Evolutionary conservation across 2,329 filamentous ascomycete species (phyloP).

Genomic region (Hypoxylon rubiginosum): DNA sequence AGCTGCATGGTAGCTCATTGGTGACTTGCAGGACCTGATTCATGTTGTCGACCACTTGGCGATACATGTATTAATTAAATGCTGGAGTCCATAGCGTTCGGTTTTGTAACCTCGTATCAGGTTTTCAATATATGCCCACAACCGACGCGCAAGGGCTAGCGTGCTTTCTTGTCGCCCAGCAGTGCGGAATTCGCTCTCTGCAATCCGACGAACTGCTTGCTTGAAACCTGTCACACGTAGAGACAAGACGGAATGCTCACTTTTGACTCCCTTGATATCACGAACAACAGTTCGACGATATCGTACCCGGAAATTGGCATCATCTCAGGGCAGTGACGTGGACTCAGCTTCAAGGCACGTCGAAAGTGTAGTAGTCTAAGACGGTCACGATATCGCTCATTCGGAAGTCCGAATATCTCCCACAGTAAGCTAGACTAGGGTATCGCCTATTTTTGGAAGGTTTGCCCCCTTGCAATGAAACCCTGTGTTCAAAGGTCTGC

Average conservation of each 20-base stretch:
- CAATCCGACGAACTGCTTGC: conserved; percentile 22
- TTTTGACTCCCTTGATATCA: conserved; percentile 10
- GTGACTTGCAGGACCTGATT: conserved; percentile 24
- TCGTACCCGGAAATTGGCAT: conserved; percentile 1
- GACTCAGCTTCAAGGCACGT: conserved; percentile 3
- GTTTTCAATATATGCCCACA: conserved; percentile 41
- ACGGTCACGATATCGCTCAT: conserved; percentile 4
- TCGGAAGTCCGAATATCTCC: conserved; percentile 35
- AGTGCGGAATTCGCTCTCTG: conserved; percentile 14
- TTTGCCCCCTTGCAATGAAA: conserved; percentile 10
- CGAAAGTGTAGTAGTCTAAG: not conserved
- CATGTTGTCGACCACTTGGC: conserved; percentile 32
- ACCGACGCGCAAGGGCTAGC: conserved; percentile 30
- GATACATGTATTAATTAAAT: conserved; percentile 30
- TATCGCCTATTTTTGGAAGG: conserved; percentile 20
- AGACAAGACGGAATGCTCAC: conserved; percentile 8
- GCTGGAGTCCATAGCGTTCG: conserved; percentile 20
- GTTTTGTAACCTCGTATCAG: conserved; percentile 41
- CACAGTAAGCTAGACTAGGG: conserved; percentile 2
- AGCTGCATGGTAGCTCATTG: conserved; percentile 29
- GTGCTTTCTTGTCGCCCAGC: conserved; percentile 11
- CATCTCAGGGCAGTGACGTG: conserved; percentile 4
- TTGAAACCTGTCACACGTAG: conserved; percentile 14
- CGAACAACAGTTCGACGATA: conserved; percentile 3
- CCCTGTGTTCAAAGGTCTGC: conserved; percentile 1